Evolutionary conservation across 768 basidiomycete genomes (phyloP), one percentile per base, ranked within the genome.

Genomic region (Sistotremastrum niveocremeum): DNA sequence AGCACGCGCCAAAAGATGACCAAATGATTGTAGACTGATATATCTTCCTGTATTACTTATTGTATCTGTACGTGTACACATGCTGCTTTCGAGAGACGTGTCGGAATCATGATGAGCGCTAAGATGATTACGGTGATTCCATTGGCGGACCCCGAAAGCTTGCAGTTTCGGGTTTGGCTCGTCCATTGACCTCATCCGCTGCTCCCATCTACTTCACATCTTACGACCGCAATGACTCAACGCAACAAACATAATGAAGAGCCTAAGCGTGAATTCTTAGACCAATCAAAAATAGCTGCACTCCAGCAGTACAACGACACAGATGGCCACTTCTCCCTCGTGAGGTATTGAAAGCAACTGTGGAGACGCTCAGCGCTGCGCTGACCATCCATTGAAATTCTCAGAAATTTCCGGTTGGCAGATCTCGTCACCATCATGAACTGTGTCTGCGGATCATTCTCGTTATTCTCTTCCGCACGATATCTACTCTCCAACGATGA

Each of bases 361-460:
- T 20, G 20, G 20, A 20, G 20, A 20, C 20, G 20, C 20, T 20
- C 20, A 20, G 20, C 20, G 20, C 20, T 20, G 20, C 20, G 20
- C 20, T 20, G 20, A 20, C 20, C 20, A 20, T 20, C 20, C 20
- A 20, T 20, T 20, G 20, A 8, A 43, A n/a, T 20, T 4, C n/a
- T 10, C 56, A 95, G 95, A 55, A 98, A 97, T 64, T 99, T 99
- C 61, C 87, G 93, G 45, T 76, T 98, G 30, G 95, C 95, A 53
- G 95, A 99, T 69, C 74, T 95, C 44, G 90, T 99, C 56, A 99
- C 95, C 34, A 90, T 99, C 52, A 91, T 93, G 83, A 99, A 99
- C 60, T 95, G 95, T 39, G 84, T 98, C 62, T 99, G 95, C 66
- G 95, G 95, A 48, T 85, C 86, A 11, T 82, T 94, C 55, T 97